Evolutionary conservation across 2,329 filamentous ascomycete species (phyloP).

Genomic region (Colletotrichum tropicale): DNA sequence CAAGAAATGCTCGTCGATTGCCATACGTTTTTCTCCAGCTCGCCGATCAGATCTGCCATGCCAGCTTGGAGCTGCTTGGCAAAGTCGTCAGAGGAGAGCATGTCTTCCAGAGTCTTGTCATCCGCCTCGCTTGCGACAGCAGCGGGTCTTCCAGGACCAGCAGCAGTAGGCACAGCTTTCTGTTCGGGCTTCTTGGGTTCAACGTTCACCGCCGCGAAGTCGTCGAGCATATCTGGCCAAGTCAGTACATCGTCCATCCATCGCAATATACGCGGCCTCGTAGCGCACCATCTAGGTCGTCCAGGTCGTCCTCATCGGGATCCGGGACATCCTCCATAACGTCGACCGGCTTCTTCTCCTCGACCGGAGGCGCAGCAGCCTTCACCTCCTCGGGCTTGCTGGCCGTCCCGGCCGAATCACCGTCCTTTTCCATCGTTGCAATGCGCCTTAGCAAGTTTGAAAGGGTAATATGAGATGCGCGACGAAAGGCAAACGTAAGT

Average conservation of each 20-base stretch:
- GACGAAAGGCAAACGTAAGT: neutral
- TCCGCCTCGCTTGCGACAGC: slow-evolving; percentile 25
- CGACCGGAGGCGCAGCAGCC: slow-evolving; percentile 17
- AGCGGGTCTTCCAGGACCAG: slow-evolving; percentile 27
- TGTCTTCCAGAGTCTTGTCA: slow-evolving; percentile 38
- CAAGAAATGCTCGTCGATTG: neutral
- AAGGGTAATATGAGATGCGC: neutral
- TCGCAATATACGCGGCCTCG: neutral
- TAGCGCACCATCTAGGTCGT: slow-evolving; percentile 82
- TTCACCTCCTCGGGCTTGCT: slow-evolving; percentile 21
- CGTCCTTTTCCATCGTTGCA: slow-evolving; percentile 5
- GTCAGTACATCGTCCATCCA: neutral
- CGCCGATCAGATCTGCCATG: slow-evolving; percentile 83
- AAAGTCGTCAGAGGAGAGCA: slow-evolving; percentile 76
- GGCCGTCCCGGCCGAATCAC: slow-evolving; percentile 3
- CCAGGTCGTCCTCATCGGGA: slow-evolving; percentile 89
- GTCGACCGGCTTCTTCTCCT: slow-evolving; percentile 26
- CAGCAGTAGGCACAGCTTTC: slow-evolving; percentile 3
- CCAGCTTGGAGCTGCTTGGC: slow-evolving; percentile 85
- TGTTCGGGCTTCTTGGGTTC: slow-evolving; percentile 45
- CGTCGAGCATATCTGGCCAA: slow-evolving; percentile 83
- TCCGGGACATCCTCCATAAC: slow-evolving; percentile 71
- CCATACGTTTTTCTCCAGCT: slow-evolving; percentile 56
- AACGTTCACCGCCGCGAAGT: slow-evolving; percentile 75
- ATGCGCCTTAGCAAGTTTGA: neutral